These are phyloP conservation scores for Collariella sp. DNA, from an alignment of 495 filamentous ascomycete genomes.

Conservation along the genomic window DNA sequence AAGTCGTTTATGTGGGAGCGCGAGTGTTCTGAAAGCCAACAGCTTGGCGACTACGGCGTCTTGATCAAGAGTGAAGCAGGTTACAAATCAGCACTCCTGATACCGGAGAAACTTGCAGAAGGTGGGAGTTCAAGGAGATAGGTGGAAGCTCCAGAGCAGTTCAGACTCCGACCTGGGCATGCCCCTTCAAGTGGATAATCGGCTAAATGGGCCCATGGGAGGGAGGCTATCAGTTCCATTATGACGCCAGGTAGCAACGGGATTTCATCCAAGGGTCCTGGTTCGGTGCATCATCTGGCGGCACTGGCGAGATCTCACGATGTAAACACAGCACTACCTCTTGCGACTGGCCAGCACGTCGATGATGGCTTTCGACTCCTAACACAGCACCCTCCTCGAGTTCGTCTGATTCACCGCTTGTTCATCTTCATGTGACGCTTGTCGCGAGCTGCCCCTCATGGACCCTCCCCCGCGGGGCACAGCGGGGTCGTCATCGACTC, in stretches of 20 bases:
- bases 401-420: too few relatives aligned
- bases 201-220: conserved; percentile 1
- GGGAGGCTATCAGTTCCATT: neutral
- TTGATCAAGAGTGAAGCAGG: neutral
- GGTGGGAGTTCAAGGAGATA: neutral
- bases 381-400: too few relatives aligned
- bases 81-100: neutral
- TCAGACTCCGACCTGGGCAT: neutral
- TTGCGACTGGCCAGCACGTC: too few relatives aligned
- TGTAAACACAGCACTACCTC: too few relatives aligned
- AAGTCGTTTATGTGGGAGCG: neutral
- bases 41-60: neutral
- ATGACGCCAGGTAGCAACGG: neutral
- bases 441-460: neutral
- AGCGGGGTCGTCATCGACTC: neutral
- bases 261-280: neutral
- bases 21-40: neutral
- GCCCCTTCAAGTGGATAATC: neutral
- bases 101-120: neutral
- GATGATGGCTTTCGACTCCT: too few relatives aligned
- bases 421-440: too few relatives aligned
- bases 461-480: neutral
- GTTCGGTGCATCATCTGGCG: conserved; percentile 4
- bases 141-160: neutral
- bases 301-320: too few relatives aligned